phyloP scores from a whole-genome alignment of 1,284 basidiomycete genomes.

The Microbotryum lychnidis-dioicae region DNA sequence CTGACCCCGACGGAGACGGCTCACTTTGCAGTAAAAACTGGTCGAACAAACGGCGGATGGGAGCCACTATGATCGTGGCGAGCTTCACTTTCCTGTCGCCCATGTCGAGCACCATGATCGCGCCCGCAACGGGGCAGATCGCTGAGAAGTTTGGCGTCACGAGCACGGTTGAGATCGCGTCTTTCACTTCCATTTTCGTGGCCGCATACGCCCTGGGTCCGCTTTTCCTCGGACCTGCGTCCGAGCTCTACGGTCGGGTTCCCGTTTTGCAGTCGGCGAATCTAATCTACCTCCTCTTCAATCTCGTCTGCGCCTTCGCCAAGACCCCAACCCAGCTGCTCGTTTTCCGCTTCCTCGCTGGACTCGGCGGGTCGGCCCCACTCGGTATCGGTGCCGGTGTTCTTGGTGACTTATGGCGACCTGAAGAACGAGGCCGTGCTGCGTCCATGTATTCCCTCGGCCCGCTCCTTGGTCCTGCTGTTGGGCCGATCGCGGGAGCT shows the following conservation, averaged over 20 bases:
- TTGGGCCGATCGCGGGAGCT: constrained; percentile 44
- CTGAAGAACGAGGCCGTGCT: constrained; percentile 60
- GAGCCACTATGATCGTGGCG: constrained; percentile 19
- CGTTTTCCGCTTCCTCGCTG: constrained; percentile 39
- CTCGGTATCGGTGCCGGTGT: constrained; percentile 46
- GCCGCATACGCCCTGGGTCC: constrained; percentile 47
- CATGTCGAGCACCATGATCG: constrained; percentile 62
- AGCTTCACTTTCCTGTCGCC: constrained; percentile 39
- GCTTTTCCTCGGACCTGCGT: constrained; percentile 51
- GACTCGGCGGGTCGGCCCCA: constrained; percentile 38
- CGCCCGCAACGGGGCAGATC: constrained; percentile 54
- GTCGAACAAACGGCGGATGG: constrained; percentile 2
- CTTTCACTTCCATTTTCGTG: constrained; percentile 60
- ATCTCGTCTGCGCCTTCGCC: constrained; percentile 53
- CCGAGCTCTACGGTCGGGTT: constrained; percentile 48
- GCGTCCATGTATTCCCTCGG: constrained; percentile 62
- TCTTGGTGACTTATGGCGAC: constrained; percentile 59
- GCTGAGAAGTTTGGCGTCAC: constrained; percentile 54
- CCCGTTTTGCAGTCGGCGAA: constrained; percentile 25
- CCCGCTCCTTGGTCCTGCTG: constrained; percentile 30
- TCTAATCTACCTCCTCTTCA: constrained; percentile 32
- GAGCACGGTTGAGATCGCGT: constrained; percentile 47
- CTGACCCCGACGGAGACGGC: not conserved
- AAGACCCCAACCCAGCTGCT: constrained; percentile 51
- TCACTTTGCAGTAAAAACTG: not conserved